phyloP scores from a whole-genome alignment of 495 filamentous ascomycete species.

The Talaromyces adpressus region DNA sequence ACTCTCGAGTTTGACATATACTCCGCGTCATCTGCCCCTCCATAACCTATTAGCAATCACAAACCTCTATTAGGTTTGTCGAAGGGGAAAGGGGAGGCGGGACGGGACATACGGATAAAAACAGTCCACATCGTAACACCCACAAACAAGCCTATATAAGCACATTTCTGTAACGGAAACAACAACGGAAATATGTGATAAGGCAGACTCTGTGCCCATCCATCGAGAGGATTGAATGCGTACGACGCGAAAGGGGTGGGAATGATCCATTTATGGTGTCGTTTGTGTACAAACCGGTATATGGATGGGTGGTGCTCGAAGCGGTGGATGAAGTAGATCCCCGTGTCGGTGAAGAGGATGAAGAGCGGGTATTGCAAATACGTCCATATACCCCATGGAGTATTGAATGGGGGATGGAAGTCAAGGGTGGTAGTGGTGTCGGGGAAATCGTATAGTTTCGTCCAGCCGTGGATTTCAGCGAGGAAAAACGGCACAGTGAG shows the following conservation, averaged over 20 bases:
- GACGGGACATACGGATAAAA: slow-evolving; percentile 48
- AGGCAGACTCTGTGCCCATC: slow-evolving; percentile 62
- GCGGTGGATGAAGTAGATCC: slow-evolving; percentile 74
- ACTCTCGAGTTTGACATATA: slow-evolving; percentile 62
- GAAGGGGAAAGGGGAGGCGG: not conserved
- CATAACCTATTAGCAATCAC: not conserved
- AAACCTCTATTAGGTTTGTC: too few relatives aligned
- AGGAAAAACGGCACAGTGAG: slow-evolving; percentile 61
- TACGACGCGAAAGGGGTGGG: slow-evolving; percentile 69
- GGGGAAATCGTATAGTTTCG: slow-evolving; percentile 54
- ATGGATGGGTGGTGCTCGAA: slow-evolving; percentile 58
- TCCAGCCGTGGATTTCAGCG: slow-evolving; percentile 59
- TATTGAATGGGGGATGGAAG: slow-evolving; percentile 34
- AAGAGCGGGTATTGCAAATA: slow-evolving; percentile 66
- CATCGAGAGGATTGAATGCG: slow-evolving; percentile 73
- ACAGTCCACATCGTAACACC: slow-evolving; percentile 80
- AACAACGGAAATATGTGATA: slow-evolving; percentile 74
- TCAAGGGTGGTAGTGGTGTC: slow-evolving; percentile 22
- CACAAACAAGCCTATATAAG: slow-evolving; percentile 61
- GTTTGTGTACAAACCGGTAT: slow-evolving; percentile 72
- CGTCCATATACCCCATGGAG: slow-evolving; percentile 44
- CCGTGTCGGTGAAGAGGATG: slow-evolving; percentile 66
- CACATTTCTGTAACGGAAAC: slow-evolving; percentile 69
- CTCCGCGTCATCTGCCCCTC: slow-evolving; percentile 58
- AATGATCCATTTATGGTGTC: slow-evolving; percentile 85